These are phyloP conservation scores for Teunomyces cretensis DNA, from an alignment of 805 yeast species.

Conservation along the genomic window DNA sequence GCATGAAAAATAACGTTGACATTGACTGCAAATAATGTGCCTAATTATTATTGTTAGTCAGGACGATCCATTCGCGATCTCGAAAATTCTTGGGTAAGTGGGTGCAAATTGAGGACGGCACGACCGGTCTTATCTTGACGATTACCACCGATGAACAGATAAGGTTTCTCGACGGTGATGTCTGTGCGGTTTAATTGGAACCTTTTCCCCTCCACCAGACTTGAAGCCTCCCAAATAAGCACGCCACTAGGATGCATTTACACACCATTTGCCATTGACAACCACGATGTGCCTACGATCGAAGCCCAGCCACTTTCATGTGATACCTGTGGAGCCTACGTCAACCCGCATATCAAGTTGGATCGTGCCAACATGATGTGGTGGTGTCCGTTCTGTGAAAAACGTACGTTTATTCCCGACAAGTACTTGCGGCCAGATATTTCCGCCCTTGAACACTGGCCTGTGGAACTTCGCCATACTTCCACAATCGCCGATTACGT, in stretches of 20 bases:
- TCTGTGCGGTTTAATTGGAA: constrained; percentile 73
- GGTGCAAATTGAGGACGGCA: not conserved
- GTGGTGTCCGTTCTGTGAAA: constrained; percentile 41
- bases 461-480: constrained; percentile 24
- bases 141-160: not conserved
- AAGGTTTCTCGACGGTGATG: not conserved
- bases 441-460: constrained; percentile 20
- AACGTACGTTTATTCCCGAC: constrained; percentile 21
- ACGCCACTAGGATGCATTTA: constrained; percentile 39
- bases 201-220: constrained; percentile 38
- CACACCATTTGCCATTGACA: constrained; percentile 21
- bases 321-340: constrained; percentile 23
- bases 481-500: constrained; percentile 31
- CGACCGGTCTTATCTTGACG: constrained; percentile 1
- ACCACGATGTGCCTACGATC: constrained; percentile 6
- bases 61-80: no score
- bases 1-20: no score
- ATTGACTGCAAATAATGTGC: no score
- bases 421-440: constrained; percentile 15
- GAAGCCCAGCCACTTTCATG: constrained; percentile 22
- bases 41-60: no score
- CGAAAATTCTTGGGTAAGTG: no score
- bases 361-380: constrained; percentile 33
- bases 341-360: constrained; percentile 29
- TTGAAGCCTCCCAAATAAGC: constrained; percentile 31